phyloP scores from a whole-genome alignment of 441 rosid species.

The Arabidopsis hybrid region DNA sequence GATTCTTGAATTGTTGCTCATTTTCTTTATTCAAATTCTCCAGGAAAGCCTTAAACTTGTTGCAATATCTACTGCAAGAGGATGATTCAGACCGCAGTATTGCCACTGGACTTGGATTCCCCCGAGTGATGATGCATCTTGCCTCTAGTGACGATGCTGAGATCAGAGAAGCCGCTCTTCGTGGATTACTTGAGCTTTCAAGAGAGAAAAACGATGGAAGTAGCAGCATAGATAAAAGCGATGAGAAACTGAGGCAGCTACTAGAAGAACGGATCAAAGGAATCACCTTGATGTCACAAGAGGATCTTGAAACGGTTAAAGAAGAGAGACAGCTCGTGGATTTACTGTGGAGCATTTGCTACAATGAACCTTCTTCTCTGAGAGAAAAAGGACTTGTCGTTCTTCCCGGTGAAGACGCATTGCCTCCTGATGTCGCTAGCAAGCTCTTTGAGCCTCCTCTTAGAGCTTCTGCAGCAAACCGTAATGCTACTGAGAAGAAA shows the following conservation, averaged over 20 bases:
- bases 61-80: slow-evolving; percentile 78
- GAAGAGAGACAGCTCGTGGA: slow-evolving; percentile 94
- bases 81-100: slow-evolving; percentile 62
- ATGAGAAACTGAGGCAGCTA: slow-evolving; percentile 66
- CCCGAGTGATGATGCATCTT: slow-evolving; percentile 72
- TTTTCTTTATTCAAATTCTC: not conserved
- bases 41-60: slow-evolving; percentile 96
- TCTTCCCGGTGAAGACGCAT: slow-evolving; percentile 83
- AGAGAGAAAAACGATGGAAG: slow-evolving; percentile 48
- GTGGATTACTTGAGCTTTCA: slow-evolving; percentile 70
- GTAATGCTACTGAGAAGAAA: slow-evolving; percentile 51
- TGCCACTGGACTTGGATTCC: slow-evolving; percentile 68
- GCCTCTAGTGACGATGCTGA: slow-evolving; percentile 70
- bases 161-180: slow-evolving; percentile 78
- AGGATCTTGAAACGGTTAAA: slow-evolving; percentile 77
- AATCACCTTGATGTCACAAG: slow-evolving; percentile 75
- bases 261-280: slow-evolving; percentile 73
- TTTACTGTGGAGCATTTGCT: slow-evolving; percentile 73
- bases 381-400: slow-evolving; percentile 78
- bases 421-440: slow-evolving; percentile 87
- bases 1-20: not conserved
- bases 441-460: slow-evolving; percentile 89
- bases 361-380: slow-evolving; percentile 77
- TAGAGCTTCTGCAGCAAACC: slow-evolving; percentile 72
- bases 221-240: slow-evolving; percentile 45